These are phyloP conservation scores for Narthecium ossifragum DNA, from an alignment of 106 monocot species.

Conservation along the genomic window DNA sequence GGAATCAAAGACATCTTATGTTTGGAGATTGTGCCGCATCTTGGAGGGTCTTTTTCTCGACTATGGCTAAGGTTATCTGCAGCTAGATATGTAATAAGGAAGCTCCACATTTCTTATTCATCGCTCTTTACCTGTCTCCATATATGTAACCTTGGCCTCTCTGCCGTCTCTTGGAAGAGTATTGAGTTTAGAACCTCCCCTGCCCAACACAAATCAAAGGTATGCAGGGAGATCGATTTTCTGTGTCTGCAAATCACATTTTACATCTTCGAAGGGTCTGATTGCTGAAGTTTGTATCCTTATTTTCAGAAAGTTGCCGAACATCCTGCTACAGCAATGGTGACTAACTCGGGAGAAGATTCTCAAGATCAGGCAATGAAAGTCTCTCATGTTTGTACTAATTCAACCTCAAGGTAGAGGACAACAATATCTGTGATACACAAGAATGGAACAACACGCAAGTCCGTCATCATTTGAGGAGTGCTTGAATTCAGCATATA, in stretches of 20 bases:
- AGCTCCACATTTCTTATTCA: neutral
- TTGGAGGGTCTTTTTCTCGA: conserved; percentile 72
- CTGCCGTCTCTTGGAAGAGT: neutral
- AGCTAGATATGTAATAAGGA: neutral
- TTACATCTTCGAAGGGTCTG: too few relatives aligned
- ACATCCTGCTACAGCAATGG: conserved; percentile 20
- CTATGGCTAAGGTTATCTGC: conserved; percentile 59
- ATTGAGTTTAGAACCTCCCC: neutral
- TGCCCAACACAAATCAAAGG: conserved; percentile 39
- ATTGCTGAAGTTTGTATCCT: too few relatives aligned
- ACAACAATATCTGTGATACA: conserved; percentile 13
- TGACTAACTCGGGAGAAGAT: neutral
- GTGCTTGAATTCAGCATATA: conserved; percentile 39
- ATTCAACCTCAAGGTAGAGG: conserved; percentile 8
- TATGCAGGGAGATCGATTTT: conserved; percentile 4
- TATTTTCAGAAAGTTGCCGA: conserved; percentile 37
- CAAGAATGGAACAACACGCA: conserved; percentile 12
- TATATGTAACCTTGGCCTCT: neutral
- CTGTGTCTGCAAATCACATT: neutral
- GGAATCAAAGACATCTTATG: conserved; percentile 26
- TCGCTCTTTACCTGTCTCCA: neutral
- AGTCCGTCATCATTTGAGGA: conserved; percentile 36
- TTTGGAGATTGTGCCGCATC: conserved; percentile 67
- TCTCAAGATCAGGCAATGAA: conserved; percentile 26
- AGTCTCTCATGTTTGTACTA: conserved; percentile 5